Evolutionary conservation across 73 alveolate species (phyloP).

Genomic region (Uronychia setigera): DNA sequence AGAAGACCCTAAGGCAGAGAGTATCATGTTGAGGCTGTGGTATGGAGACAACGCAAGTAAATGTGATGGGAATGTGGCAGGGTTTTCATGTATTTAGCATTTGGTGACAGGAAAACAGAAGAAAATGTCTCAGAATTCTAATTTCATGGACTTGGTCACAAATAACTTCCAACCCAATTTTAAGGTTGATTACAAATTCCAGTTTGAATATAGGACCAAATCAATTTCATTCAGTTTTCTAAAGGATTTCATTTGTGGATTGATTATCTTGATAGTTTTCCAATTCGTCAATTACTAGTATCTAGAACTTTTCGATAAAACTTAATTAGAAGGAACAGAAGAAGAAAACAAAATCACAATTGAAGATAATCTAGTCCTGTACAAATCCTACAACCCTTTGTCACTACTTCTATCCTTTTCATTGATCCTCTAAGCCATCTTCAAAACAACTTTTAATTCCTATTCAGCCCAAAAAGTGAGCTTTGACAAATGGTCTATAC

Average conservation of each 20-base stretch:
- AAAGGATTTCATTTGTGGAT: constrained; percentile 40
- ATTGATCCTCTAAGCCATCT: constrained; percentile 16
- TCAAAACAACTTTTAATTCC: constrained; percentile 43
- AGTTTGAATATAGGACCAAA: constrained; percentile 34
- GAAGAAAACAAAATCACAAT: neutral
- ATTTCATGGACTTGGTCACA: constrained; percentile 19
- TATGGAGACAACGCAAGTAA: constrained; percentile 41
- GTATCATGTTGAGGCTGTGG: constrained; percentile 36
- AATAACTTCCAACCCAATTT: constrained; percentile 33
- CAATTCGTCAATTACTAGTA: constrained; percentile 34
- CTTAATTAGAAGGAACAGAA: neutral
- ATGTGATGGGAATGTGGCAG: constrained; percentile 47
- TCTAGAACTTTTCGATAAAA: neutral
- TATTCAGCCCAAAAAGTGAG: neutral
- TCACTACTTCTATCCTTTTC: constrained; percentile 45
- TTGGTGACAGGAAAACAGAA: constrained; percentile 31
- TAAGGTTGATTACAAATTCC: constrained; percentile 36
- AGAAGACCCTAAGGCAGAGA: constrained; percentile 61
- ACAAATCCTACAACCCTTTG: constrained; percentile 37
- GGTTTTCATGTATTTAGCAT: constrained; percentile 38
- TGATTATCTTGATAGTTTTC: constrained; percentile 14
- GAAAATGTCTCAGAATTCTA: constrained; percentile 23
- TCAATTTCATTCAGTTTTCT: constrained; percentile 32
- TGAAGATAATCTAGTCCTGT: constrained; percentile 6
- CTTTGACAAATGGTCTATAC: neutral